Conservation (phyloP, 345 rosid species). For the Salix brachista region DNA sequence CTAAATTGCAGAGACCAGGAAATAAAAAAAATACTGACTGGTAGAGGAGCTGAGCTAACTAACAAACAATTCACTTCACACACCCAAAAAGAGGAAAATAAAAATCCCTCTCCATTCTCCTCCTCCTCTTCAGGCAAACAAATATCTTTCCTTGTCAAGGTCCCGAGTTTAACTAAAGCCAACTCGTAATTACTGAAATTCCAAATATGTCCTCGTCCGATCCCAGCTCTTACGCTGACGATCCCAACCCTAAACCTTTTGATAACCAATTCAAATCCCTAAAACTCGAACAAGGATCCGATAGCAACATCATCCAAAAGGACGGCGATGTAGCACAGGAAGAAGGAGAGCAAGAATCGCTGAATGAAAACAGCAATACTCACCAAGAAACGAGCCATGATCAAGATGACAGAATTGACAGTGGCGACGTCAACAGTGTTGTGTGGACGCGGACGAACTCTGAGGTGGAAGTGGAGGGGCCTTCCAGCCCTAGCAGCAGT, state of each 20-base stretch:
- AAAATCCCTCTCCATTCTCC: neutral
- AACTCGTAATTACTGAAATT: neutral
- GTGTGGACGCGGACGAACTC: conserved; percentile 38
- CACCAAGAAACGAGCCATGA: neutral
- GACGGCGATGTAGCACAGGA: neutral
- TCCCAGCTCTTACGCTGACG: conserved; percentile 10
- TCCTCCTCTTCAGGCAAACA: neutral
- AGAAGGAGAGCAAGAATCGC: conserved; percentile 5
- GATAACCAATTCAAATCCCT: conserved; percentile 21
- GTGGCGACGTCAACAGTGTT: conserved; percentile 19
- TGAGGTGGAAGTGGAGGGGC: conserved; percentile 57
- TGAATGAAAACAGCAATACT: neutral
- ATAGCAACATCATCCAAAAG: neutral
- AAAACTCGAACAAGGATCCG: conserved; percentile 1
- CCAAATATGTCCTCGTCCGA: conserved; percentile 14
- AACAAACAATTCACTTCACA: neutral
- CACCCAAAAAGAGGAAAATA: neutral
- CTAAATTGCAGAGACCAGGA: neutral
- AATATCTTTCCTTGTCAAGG: neutral
- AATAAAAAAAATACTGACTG: neutral
- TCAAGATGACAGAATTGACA: neutral
- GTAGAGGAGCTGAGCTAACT: neutral
- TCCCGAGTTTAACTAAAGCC: neutral
- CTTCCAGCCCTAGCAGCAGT: conserved; percentile 78
- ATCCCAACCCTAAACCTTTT: conserved; percentile 8